Base-by-base conservation (phyloP, 1,139 yeast genomes). In the Meyerozyma guilliermondii region DNA sequence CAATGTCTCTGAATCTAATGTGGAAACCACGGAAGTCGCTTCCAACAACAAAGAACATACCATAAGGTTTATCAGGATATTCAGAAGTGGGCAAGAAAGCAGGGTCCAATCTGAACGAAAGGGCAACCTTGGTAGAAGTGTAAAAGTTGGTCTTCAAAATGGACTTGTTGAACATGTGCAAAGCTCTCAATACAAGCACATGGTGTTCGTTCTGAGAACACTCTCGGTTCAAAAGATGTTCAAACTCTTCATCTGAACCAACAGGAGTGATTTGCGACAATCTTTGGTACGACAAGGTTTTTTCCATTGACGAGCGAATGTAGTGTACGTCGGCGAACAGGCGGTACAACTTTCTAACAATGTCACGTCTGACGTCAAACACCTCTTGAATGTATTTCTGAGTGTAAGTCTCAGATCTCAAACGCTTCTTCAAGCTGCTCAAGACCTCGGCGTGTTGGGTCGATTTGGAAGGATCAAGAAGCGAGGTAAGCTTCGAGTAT, bases 21-120 rank as follows among this genome's bases (percentile, higher is more conserved):
- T 92, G 98, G 84, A 92, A 92, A 28, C 98, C 98, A 62, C 97
- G 80, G 68, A 92, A 92, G 61, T 94, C 97, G 53, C 91, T 87
- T 49, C 98, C 98, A 47, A 92, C 96, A 45, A 91, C 86, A 55
- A 92, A 83, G 69, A 92, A 91, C 87, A 92, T 87, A 51, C 98
- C 98, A 60, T 70, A 92, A 46, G 96, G 94, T 46, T 83, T 85
- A 54, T 88, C 94, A 41, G 97, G 95, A 63, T 91, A 92, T 67
- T 92, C 98, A 18, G 81, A 66, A 44, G 64, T 63, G 40, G 98
- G 97, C 65, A 92, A 76, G 66, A 91, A 87, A 26, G 81, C 69
- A 33, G 98, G 96, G 56, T 88, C 76, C 56, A 92, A 77, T 65
- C 98, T 81, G 74, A 92, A 92, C 4, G 96, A 87, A 48, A 92